Evolutionary conservation across 768 basidiomycete species (phyloP), one percentile per base, ranked within the genome.

Genomic region (Pisolithus marmoratus): DNA sequence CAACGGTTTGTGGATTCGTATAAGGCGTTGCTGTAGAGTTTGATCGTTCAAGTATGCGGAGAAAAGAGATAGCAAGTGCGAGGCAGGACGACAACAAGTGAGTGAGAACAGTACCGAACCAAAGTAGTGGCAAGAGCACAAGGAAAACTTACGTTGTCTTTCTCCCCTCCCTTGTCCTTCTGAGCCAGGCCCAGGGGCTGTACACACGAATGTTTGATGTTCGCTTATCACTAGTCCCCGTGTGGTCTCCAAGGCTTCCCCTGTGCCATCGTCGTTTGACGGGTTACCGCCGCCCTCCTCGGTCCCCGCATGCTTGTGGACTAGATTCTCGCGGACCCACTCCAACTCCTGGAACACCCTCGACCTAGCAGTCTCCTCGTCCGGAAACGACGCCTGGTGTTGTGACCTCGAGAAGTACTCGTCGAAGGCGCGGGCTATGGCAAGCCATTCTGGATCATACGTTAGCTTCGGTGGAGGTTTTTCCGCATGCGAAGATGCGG

Each of bases 401-500:
- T 62, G 72, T 4, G 64, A 58, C 5, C 77, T 76, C 3, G 87
- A 84, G 55, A 97, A 78, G 70, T 78, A 87, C 0, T 85, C 84
- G 54, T 92, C 81, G 58, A 94, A 87, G 0, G 91, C 92, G 7
- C 90, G 86, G 5, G 83, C 84, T 61, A 99, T 92, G 0, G 93
- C 94, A 44, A 98, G 82, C 96, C 96, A 99, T 64, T 92, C 84
- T 0, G 85, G 84, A 61, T 97, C 94, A 67, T 81, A 96, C 14
- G 78, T 76, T 19, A 97, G 61, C 0, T 53, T 56, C 5, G 79
- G 76, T 8, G 27, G 43, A 9, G 48, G 37, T 45, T 55, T 53
- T 31, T 53, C 50, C n/a, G 26, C 15, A 46, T 40, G 47, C 8
- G 55, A 48, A 34, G 34, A 34, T 34, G 34, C 12, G 14, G 34